Base-by-base conservation (phyloP, 495 filamentous ascomycete genomes). In the Aspergillus sparsus region DNA sequence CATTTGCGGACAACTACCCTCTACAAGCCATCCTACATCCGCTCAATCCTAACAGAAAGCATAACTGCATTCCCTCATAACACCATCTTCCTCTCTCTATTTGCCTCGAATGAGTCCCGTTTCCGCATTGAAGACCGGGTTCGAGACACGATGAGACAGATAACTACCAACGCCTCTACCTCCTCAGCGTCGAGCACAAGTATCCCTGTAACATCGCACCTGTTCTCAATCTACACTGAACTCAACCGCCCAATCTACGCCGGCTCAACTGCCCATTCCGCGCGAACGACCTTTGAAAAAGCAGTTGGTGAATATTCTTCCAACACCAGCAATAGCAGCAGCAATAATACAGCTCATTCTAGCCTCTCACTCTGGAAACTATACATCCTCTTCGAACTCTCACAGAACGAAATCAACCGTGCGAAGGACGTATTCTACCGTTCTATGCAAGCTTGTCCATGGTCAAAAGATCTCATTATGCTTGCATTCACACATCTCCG, bases 91-190 rank as follows among this genome's bases (percentile, higher is more conserved):
- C 81, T 93, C 52, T 75, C 82, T 13, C 76, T 93, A 12, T 87
- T 87, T 68, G 77, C 82, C 9, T 92, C 86, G 86, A 85, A 88
- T 65, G 85, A 91, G 65, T 73, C 83, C 12, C 79, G 85, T 6
- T 78, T 89, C 16, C 84, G 82, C 36, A 82, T 96, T 58, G 81
- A 89, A 58, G 88, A 93, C 62, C 87, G 87, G 36, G 80, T 94
- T 42, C 83, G 89, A 18, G 77, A 78, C 6, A 75, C 87, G 16
- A 68, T 90, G 39, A 70, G 77, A 18, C 71, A 81, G 35, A 68
- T 76, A 13, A 71, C 83, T 15, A 69, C 83, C 6, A 45, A 15
- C 41, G 50, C 27, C 53, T 47, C 13, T 52, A 60, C 15, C 41
- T 51, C 21, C 57, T 76, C 32, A 55, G 68, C 5, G 34, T 56